Conservation (phyloP, 495 filamentous ascomycete species). For the Thozetella sp. region DNA sequence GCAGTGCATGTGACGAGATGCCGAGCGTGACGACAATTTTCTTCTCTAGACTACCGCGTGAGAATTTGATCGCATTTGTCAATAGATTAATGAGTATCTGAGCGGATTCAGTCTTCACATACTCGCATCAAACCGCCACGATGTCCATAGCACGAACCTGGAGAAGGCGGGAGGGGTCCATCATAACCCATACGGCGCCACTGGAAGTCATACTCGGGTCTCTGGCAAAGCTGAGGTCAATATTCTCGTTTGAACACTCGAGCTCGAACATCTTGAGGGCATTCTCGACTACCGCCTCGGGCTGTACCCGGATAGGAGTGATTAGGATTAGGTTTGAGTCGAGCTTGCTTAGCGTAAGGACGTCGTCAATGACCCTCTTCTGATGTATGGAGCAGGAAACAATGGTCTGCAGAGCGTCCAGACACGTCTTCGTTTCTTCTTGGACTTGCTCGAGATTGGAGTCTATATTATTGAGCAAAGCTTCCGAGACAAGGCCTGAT, state of each 20-base stretch:
- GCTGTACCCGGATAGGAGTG: slow-evolving; percentile 74
- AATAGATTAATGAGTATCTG: slow-evolving; percentile 71
- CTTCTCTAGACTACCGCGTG: slow-evolving; percentile 53
- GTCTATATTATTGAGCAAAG: slow-evolving; percentile 20
- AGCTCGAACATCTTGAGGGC: slow-evolving; percentile 82
- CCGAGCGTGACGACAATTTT: slow-evolving; percentile 71
- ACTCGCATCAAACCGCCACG: neutral
- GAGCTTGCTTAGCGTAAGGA: slow-evolving; percentile 82
- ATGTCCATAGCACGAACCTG: slow-evolving; percentile 43
- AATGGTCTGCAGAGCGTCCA: slow-evolving; percentile 83
- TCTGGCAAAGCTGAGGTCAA: slow-evolving; percentile 67
- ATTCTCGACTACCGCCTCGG: slow-evolving; percentile 64
- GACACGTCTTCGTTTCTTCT: slow-evolving; percentile 39
- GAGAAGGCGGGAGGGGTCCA: slow-evolving; percentile 76
- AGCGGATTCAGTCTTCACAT: neutral
- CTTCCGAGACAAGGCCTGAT: neutral
- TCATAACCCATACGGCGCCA: slow-evolving; percentile 71
- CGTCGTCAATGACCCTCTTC: slow-evolving; percentile 77
- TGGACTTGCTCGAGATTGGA: slow-evolving; percentile 10
- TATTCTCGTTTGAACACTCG: slow-evolving; percentile 69
- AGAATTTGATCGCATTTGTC: slow-evolving; percentile 85
- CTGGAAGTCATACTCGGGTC: slow-evolving; percentile 65
- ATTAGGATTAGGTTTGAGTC: slow-evolving; percentile 79
- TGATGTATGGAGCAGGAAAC: slow-evolving; percentile 81
- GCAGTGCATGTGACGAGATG: slow-evolving; percentile 59